A percentile compares a stretch with the other conserved stretches of the same genome.
Evolutionary conservation across 1,284 basidiomycete genomes (phyloP).

Genomic region (Puccinia novopanici): DNA sequence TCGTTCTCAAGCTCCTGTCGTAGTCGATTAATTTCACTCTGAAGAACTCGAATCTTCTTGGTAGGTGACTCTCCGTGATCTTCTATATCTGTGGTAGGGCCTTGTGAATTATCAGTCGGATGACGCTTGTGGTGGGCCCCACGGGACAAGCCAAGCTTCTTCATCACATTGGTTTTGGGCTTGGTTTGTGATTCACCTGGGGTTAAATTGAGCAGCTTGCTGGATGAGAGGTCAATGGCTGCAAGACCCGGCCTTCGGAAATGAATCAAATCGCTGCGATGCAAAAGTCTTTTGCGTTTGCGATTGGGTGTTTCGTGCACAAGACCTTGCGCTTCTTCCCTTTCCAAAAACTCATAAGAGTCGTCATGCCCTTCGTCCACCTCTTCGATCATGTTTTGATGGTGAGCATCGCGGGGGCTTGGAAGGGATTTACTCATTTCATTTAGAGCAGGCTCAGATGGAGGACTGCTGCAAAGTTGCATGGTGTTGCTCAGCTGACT

Average conservation of each 20-base stretch:
- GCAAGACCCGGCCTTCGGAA: conserved; percentile 29
- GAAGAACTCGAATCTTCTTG: conserved; percentile 44
- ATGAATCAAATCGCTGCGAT: conserved; percentile 21
- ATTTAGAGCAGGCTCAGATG: background rate
- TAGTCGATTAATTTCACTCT: conserved; percentile 32
- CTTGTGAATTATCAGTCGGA: background rate
- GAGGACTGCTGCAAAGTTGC: conserved; percentile 1
- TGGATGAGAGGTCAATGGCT: conserved; percentile 15
- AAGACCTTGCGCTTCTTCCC: conserved; percentile 27
- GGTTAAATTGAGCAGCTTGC: background rate
- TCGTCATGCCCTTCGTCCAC: conserved; percentile 28
- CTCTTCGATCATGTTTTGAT: conserved; percentile 25
- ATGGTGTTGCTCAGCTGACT: conserved; percentile 15
- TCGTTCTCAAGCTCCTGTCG: conserved; percentile 43
- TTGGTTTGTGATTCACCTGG: conserved; percentile 29
- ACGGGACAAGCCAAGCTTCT: conserved; percentile 37
- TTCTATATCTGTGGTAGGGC: conserved; percentile 2
- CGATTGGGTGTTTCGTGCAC: background rate
- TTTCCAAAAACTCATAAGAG: conserved; percentile 45
- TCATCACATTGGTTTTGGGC: conserved; percentile 41
- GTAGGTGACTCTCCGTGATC: conserved; percentile 29
- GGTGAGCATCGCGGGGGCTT: background rate
- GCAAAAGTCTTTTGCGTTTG: conserved; percentile 39
- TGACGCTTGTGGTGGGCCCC: background rate
- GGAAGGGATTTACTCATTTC: conserved; percentile 8